phyloP scores from a whole-genome alignment of 208 protist genomes.

The Crithidia mellificae region DNA sequence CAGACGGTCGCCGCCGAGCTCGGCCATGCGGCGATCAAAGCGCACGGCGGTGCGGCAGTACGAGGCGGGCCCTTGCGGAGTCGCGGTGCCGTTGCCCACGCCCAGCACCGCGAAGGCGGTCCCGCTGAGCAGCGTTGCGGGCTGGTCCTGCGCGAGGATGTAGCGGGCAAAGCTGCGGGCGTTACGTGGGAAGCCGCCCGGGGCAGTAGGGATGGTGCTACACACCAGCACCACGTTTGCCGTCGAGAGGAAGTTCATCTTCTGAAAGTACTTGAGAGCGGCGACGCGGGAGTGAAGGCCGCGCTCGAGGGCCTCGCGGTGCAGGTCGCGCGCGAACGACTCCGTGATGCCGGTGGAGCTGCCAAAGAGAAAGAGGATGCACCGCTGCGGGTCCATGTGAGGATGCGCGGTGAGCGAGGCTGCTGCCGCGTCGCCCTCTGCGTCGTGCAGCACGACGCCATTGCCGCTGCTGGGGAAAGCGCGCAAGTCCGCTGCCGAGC shows the following conservation, averaged over 20 bases:
- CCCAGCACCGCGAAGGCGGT: conserved; percentile 58
- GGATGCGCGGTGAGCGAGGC: neutral
- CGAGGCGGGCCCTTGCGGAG: conserved; percentile 30
- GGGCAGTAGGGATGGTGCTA: conserved; percentile 55
- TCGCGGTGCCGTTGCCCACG: conserved; percentile 42
- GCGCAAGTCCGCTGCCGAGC: too few species aligned
- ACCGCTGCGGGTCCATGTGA: conserved; percentile 12
- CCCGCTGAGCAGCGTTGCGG: conserved; percentile 34
- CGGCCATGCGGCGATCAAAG: conserved; percentile 39
- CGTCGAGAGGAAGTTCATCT: conserved; percentile 56
- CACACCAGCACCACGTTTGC: conserved; percentile 48
- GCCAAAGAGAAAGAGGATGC: conserved; percentile 63
- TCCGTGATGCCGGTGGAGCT: conserved; percentile 55
- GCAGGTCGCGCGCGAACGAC: conserved; percentile 57
- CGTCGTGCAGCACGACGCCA: neutral
- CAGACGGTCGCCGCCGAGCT: conserved; percentile 40
- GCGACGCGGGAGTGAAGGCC: conserved; percentile 48
- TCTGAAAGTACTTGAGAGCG: conserved; percentile 44
- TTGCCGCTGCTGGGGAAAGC: too few species aligned
- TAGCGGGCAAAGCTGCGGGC: conserved; percentile 48
- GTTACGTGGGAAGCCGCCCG: conserved; percentile 54
- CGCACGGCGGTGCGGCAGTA: conserved; percentile 38
- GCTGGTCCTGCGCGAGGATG: conserved; percentile 36
- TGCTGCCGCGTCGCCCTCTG: neutral
- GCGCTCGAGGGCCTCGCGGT: conserved; percentile 41